Base-by-base conservation (phyloP, 202 grass and related monocot genomes). In the Zoysia matrella region DNA sequence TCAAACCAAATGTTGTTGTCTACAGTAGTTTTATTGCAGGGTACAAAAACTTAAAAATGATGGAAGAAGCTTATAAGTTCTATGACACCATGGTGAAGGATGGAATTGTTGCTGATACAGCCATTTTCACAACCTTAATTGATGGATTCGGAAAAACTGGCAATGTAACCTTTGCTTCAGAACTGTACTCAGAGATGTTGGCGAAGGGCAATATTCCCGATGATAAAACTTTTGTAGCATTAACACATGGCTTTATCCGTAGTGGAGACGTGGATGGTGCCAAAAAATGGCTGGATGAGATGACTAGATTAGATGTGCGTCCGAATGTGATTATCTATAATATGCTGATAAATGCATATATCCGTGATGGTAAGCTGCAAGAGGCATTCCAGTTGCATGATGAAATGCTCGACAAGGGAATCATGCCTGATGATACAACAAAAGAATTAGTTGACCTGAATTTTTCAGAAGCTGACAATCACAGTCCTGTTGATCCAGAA, bases 11-110 rank as follows among this genome's bases (percentile, higher is more conserved):
- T 82, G 67, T 62, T 30, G 45, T 52, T 69, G 74, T 97, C 70
- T 97, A 90, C 82, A 97, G 83, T 81, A 91, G 83, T 86, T 86
- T 94, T 51, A 90, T 94, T 82, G 71, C 92, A 15, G 94, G 94
- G 57, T 97, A 90, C 85, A 94, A 94, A 78, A 71, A 83, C 47
- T 56, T 92, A 75, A 70, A 85, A 79, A 87, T 92, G 73, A 97
- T 94, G 89, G 54, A 70, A 66, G 71, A 68, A 76, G 92, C 90
- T 79, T 84, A 76, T 2, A 73, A 84, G 63, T 88, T 94, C 52
- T 88, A 92, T 30, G 51, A 72, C 68, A 82, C 67, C 84, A 94
- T 97, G 92, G 55, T 85, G 71, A 78, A 81, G 79, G 76, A 70
- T 83, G 84, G 88, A 86, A 80, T 97, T 76, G 30, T 46, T 10